Evolutionary conservation across 164 flowering plant genomes (phyloP).

Genomic region (Stephania yunnanensis): DNA sequence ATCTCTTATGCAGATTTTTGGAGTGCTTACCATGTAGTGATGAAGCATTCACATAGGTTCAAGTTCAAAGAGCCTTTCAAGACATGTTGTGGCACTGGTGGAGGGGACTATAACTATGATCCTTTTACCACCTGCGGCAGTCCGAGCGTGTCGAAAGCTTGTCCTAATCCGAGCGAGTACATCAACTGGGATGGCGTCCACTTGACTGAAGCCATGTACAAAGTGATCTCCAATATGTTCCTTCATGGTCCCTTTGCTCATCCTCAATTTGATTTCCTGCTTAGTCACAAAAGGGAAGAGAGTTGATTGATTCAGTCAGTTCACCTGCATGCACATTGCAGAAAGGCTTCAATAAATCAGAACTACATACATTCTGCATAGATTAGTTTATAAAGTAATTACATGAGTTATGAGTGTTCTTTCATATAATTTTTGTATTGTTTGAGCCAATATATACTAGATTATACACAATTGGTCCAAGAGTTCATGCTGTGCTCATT

Average conservation of each 20-base stretch:
- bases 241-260: conserved; percentile 30
- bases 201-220: conserved; percentile 55
- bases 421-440: neutral
- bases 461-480: neutral
- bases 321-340: neutral
- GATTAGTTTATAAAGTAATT: neutral
- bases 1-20: conserved; percentile 63
- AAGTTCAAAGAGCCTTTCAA: conserved; percentile 58
- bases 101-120: conserved; percentile 45
- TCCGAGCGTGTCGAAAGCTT: conserved; percentile 26
- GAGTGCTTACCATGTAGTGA: conserved; percentile 40
- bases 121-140: conserved; percentile 48
- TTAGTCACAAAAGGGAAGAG: conserved; percentile 9
- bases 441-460: neutral
- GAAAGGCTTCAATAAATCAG: neutral
- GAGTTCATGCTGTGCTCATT: neutral
- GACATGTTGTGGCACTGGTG: conserved; percentile 71
- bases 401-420: neutral
- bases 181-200: conserved; percentile 81
- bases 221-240: conserved; percentile 32
- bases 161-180: conserved; percentile 43
- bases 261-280: conserved; percentile 36
- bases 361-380: neutral
- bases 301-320: neutral
- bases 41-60: conserved; percentile 32